Evolutionary conservation across 2,329 filamentous ascomycete species (phyloP).

Genomic region (Pezicula carpinea): DNA sequence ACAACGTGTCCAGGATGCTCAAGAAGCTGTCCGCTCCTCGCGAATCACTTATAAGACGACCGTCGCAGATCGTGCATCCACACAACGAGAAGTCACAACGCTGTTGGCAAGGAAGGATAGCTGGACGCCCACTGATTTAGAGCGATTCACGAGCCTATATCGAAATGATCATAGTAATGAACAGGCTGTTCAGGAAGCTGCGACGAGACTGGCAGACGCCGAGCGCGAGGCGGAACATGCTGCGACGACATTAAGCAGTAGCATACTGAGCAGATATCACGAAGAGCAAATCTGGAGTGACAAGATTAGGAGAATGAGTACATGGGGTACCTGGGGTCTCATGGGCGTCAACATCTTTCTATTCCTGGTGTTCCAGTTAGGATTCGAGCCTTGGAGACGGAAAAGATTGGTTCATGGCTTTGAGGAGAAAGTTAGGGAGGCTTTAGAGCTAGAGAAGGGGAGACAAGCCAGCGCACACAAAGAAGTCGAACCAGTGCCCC

Average conservation of each 20-base stretch:
- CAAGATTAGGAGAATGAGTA: slow-evolving; percentile 91
- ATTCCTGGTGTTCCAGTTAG: slow-evolving; percentile 79
- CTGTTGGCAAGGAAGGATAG: slow-evolving; percentile 90
- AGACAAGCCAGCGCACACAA: slow-evolving; percentile 12
- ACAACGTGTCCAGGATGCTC: slow-evolving; percentile 50
- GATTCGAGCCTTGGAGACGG: slow-evolving; percentile 90
- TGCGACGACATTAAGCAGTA: slow-evolving; percentile 68
- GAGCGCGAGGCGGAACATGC: slow-evolving; percentile 79
- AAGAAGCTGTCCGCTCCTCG: slow-evolving; percentile 62
- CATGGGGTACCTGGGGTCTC: slow-evolving; percentile 96
- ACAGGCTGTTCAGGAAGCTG: slow-evolving; percentile 69
- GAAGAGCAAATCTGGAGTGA: slow-evolving; percentile 99
- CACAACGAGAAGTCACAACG: slow-evolving; percentile 92
- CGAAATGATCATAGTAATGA: slow-evolving; percentile 91
- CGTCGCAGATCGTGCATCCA: slow-evolving; percentile 76
- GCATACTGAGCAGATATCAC: slow-evolving; percentile 88
- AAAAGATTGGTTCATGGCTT: slow-evolving; percentile 76
- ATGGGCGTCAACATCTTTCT: slow-evolving; percentile 96
- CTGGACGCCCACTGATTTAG: slow-evolving; percentile 82
- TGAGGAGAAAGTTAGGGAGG: slow-evolving; percentile 68
- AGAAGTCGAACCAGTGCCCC: slow-evolving; percentile 8
- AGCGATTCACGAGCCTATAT: slow-evolving; percentile 91
- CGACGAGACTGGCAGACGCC: slow-evolving; percentile 66
- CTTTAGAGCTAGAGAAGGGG: slow-evolving; percentile 53
- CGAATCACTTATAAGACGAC: slow-evolving; percentile 78